Evolutionary conservation across 345 rosid species (phyloP).

Genomic region (Litchi chinensis): DNA sequence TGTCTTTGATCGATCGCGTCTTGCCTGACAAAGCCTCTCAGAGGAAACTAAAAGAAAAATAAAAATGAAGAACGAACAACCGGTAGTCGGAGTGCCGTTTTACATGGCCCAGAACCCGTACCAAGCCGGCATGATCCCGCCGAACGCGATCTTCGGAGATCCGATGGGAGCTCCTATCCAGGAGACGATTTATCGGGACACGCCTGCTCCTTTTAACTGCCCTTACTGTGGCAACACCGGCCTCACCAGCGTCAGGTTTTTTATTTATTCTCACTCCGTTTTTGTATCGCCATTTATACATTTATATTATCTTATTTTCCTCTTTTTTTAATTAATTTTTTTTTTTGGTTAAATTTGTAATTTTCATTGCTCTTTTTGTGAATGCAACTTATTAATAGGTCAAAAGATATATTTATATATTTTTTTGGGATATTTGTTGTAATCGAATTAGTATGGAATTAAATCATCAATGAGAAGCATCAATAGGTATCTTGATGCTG

Average conservation of each 20-base stretch:
- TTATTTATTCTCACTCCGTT: neutral
- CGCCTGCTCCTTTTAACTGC: constrained; percentile 95
- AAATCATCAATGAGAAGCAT: too few relatives aligned
- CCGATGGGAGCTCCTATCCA: constrained; percentile 82
- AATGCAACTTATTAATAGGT: neutral
- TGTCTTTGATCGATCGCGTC: neutral
- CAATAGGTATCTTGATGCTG: too few relatives aligned
- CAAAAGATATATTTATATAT: neutral
- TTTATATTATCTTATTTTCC: neutral
- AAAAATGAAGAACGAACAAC: constrained; percentile 48
- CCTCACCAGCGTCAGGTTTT: constrained; percentile 74
- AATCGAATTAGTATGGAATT: neutral
- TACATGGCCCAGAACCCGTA: constrained; percentile 63
- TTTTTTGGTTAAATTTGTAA: neutral
- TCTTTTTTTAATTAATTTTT: too few relatives aligned
- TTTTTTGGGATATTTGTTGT: too few relatives aligned
- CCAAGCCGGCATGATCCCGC: constrained; percentile 74
- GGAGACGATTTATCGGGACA: constrained; percentile 83
- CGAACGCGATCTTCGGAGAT: constrained; percentile 68
- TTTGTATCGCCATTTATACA: neutral
- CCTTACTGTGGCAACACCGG: constrained; percentile 73
- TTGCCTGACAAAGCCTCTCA: neutral
- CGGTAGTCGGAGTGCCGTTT: constrained; percentile 77
- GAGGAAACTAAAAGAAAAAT: constrained; percentile 1
- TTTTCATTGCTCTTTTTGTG: neutral